phyloP scores from a whole-genome alignment of 1,284 basidiomycete genomes.

The Mycosarcoma mackinlayi region DNA sequence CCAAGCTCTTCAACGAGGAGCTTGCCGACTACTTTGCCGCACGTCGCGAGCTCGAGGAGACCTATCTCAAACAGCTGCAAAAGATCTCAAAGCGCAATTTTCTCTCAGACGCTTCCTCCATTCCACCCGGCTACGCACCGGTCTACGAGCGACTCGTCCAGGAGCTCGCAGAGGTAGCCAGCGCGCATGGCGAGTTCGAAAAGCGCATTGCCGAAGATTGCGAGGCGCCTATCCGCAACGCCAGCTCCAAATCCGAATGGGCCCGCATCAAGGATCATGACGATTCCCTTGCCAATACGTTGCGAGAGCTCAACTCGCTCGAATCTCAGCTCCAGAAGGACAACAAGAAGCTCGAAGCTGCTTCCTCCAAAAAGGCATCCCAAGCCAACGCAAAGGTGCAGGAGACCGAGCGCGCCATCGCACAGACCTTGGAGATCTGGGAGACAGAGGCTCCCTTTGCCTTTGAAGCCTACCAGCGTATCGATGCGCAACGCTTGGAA shows the following conservation, averaged over 20 bases:
- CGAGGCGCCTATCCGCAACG: constrained; percentile 63
- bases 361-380: constrained; percentile 58
- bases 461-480: constrained; percentile 61
- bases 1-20: constrained; percentile 61
- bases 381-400: constrained; percentile 51
- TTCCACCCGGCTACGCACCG: constrained; percentile 59
- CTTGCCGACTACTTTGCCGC: constrained; percentile 71
- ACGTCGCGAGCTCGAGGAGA: constrained; percentile 70
- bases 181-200: constrained; percentile 59
- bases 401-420: constrained; percentile 56
- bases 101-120: constrained; percentile 61
- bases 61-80: constrained; percentile 71
- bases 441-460: constrained; percentile 55
- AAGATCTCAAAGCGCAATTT: constrained; percentile 70
- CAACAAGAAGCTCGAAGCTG: constrained; percentile 59
- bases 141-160: constrained; percentile 63
- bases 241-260: constrained; percentile 62
- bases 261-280: constrained; percentile 55
- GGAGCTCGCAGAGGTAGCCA: constrained; percentile 65
- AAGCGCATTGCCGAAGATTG: constrained; percentile 64
- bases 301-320: constrained; percentile 63
- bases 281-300: constrained; percentile 50
- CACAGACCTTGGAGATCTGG: constrained; percentile 56
- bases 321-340: constrained; percentile 64
- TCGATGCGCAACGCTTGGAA: constrained; percentile 60